Conservation (phyloP, 495 filamentous ascomycete species). For the Talaromyces borbonicus region DNA sequence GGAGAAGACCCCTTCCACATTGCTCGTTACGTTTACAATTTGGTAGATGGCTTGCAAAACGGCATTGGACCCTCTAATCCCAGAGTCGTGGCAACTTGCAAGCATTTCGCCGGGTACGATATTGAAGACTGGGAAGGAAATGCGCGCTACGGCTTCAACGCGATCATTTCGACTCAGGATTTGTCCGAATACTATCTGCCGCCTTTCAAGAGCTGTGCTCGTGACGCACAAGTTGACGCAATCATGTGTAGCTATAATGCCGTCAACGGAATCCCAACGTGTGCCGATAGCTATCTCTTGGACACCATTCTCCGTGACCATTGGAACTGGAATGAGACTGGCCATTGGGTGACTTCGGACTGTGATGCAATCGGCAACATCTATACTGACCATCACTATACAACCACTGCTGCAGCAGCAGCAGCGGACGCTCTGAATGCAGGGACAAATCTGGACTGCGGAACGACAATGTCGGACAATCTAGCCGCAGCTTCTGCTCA, state of each 20-base stretch:
- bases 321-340: conserved; percentile 35
- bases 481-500: conserved; percentile 31
- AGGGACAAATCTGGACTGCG: conserved; percentile 47
- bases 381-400: conserved; percentile 39
- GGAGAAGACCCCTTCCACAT: conserved; percentile 47
- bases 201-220: conserved; percentile 39
- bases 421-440: conserved; percentile 42
- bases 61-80: conserved; percentile 22
- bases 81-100: conserved; percentile 49
- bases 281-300: conserved; percentile 40
- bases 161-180: conserved; percentile 38
- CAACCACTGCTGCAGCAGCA: conserved; percentile 28
- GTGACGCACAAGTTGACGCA: conserved; percentile 40
- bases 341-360: conserved; percentile 42
- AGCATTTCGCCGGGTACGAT: conserved; percentile 53
- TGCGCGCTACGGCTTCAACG: conserved; percentile 36
- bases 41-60: conserved; percentile 47
- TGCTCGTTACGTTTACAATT: conserved; percentile 37
- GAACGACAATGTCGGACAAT: conserved; percentile 35
- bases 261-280: conserved; percentile 43
- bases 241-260: conserved; percentile 49
- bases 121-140: conserved; percentile 43
- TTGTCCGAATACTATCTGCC: conserved; percentile 42
- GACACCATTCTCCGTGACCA: conserved; percentile 41
- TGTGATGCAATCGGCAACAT: conserved; percentile 43